These are phyloP conservation scores for Saccharum officinarum DNA, from an alignment of 176 grass and related monocot genomes.

Conservation along the genomic window DNA sequence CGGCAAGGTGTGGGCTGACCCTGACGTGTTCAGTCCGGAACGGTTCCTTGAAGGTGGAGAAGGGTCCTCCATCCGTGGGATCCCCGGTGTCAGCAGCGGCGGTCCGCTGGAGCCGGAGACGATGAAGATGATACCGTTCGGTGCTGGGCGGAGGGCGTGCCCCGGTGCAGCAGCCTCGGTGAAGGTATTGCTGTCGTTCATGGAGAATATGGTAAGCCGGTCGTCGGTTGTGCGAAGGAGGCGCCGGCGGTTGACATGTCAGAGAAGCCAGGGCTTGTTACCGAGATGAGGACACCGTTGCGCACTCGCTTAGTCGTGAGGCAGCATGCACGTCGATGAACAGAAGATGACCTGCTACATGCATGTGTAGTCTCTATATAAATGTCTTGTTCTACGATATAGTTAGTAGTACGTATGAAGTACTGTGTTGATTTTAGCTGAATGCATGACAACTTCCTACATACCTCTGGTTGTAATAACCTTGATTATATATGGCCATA, in stretches of 20 bases:
- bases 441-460: too few relatives aligned
- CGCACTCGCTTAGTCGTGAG: constrained; percentile 3
- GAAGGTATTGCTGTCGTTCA: background rate
- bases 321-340: too few relatives aligned
- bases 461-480: too few relatives aligned
- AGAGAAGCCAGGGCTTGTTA: constrained; percentile 24
- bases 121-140: constrained; percentile 39
- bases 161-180: background rate
- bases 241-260: background rate
- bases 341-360: too few relatives aligned
- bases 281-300: constrained; percentile 11
- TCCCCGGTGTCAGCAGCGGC: too few relatives aligned
- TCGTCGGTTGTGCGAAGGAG: background rate
- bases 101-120: background rate
- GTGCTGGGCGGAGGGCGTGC: constrained; percentile 19
- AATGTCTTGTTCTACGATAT: too few relatives aligned
- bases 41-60: constrained; percentile 9
- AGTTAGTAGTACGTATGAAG: too few relatives aligned
- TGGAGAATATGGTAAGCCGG: background rate
- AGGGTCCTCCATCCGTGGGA: background rate
- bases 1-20: background rate
- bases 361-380: too few relatives aligned
- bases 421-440: too few relatives aligned
- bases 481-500: too few relatives aligned
- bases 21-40: background rate